Evolutionary conservation across 2,329 filamentous ascomycete species (phyloP).

Genomic region (Pseudocercospora pini-densiflorae): DNA sequence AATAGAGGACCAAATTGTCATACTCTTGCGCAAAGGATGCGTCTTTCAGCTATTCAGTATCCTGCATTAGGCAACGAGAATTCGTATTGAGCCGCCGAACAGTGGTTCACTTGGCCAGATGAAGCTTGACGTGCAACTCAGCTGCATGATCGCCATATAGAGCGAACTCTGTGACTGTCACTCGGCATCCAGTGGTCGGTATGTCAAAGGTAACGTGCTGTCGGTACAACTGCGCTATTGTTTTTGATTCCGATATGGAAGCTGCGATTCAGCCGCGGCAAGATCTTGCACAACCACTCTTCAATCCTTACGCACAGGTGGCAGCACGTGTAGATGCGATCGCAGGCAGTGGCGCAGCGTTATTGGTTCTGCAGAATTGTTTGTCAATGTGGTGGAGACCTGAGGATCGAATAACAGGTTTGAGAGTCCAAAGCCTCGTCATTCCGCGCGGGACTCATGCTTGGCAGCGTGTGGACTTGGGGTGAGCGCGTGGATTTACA

Average conservation of each 20-base stretch:
- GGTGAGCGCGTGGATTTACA: neutral
- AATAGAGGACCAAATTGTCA: neutral
- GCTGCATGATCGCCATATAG: conserved; percentile 1
- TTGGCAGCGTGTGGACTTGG: neutral
- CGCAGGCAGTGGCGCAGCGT: conserved; percentile 1
- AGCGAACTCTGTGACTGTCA: neutral
- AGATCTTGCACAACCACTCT: neutral
- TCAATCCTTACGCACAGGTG: neutral
- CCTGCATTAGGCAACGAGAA: neutral
- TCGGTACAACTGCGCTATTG: neutral
- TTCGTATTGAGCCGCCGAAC: neutral
- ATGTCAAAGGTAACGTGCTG: neutral
- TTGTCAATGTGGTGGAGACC: neutral
- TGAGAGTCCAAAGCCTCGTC: neutral
- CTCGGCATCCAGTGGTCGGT: neutral
- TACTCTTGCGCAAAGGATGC: neutral
- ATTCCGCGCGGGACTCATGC: conserved; percentile 7
- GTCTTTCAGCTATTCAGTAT: neutral
- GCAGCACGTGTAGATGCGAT: neutral
- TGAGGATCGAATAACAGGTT: conserved; percentile 2
- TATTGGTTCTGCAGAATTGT: neutral
- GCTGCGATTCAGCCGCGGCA: neutral
- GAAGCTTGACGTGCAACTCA: neutral
- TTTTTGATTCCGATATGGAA: too few relatives aligned
- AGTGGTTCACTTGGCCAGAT: neutral